Percentiles rank a stretch among this genome's conserved stretches.
These are phyloP conservation scores for Skeletonema potamos DNA, from an alignment of 108 stramenopile species.

Conservation along the genomic window DNA sequence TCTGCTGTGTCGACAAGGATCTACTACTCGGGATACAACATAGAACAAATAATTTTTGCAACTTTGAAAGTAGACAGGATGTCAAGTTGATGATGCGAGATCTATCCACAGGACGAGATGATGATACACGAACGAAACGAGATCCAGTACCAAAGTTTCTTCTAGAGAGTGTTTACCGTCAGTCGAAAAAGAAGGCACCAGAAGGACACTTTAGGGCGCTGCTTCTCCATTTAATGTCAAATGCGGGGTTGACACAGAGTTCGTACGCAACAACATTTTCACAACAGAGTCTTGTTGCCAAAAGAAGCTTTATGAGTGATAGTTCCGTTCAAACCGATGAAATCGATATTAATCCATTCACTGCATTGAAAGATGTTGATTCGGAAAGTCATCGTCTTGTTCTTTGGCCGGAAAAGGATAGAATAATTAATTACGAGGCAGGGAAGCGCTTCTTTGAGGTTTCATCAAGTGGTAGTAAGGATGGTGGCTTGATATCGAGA, in stretches of 20 bases:
- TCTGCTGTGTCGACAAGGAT: slow-evolving; percentile 7
- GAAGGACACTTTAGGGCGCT: slow-evolving; percentile 14
- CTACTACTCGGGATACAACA: not conserved
- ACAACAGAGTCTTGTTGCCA: not conserved
- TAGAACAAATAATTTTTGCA: slow-evolving; percentile 13
- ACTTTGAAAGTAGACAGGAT: slow-evolving; percentile 15
- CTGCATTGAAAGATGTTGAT: slow-evolving; percentile 10
- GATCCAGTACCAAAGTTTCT: slow-evolving; percentile 17
- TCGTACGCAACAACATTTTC: not conserved
- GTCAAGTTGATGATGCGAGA: slow-evolving; percentile 11
- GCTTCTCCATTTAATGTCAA: slow-evolving; percentile 5
- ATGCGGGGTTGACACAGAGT: slow-evolving; percentile 1
- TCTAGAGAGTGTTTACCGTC: slow-evolving; percentile 2
- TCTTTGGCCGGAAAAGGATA: slow-evolving; percentile 19
- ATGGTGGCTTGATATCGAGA: not conserved
- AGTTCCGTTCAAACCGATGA: no score
- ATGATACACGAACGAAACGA: not conserved
- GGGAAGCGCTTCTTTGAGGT: slow-evolving; percentile 16
- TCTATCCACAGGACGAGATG: slow-evolving; percentile 9
- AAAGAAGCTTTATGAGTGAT: no score
- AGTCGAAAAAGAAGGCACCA: slow-evolving; percentile 2
- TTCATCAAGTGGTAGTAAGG: not conserved
- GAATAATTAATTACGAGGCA: slow-evolving; percentile 15
- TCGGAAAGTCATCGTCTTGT: slow-evolving; percentile 4
- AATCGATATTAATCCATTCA: not conserved